Evolutionary conservation across 1,284 basidiomycete genomes (phyloP), one percentile per base, ranked within the genome.

Genomic region (Rhodotorula mucilaginosa): DNA sequence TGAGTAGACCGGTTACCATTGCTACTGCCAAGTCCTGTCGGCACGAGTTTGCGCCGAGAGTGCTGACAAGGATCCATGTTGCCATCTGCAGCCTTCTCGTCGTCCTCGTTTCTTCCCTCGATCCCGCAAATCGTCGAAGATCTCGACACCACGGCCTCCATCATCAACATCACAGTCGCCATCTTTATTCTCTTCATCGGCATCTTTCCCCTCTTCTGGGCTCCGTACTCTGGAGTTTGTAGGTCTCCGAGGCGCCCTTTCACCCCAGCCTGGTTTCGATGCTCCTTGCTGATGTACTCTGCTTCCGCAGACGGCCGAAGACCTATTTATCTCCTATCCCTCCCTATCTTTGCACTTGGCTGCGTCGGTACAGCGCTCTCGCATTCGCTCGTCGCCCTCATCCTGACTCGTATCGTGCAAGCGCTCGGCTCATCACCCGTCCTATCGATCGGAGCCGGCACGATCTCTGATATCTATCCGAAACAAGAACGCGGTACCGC

Each of bases 101-200:
- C 87, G 2, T 86, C 87, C 7, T 85, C 87, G 3, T 90, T 90
- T 80, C 83, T 89, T 4, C 90, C 89, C 0, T 85, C 86, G 0
- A 89, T 91, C 61, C 88, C 88, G 0, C 83, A 87, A 68, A 87
- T 91, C 72, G 85, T 88, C 0, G 79, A 81, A 31, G 89, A 90
- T 68, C 81, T 90, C 13, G 68, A 85, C 49, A 85, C 88, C 0
- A 86, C 87, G 0, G 83, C 83, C 1, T 76, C 84, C 5, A 79
- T 88, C 39, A 84, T 90, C 72, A 87, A 86, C 85, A 87, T 80
- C 68, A 84, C 80, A 8, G 77, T 81, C 12, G 84, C 86, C 4
- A 81, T 87, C 58, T 82, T 85, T 67, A 77, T 83, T 52, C 72
- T 81, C 18, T 67, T 77, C 0, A 80, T 83, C 29, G 83, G 81